Percentiles rank a stretch among this genome's conserved stretches.
Evolutionary conservation across 148 eudicot species (phyloP).

Genomic region (Vaccinium macrocarpon): DNA sequence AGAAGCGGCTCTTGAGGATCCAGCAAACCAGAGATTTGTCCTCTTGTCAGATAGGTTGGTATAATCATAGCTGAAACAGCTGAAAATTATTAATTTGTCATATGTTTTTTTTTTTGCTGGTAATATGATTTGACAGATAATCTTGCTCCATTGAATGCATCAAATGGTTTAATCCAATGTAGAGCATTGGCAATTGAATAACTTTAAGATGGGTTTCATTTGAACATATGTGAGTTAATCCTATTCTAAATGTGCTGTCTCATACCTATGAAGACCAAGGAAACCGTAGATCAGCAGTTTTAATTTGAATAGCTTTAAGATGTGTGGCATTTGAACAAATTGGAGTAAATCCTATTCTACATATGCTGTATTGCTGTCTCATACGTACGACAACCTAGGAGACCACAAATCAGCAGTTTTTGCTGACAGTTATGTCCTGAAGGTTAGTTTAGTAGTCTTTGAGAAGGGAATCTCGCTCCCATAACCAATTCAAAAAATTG

Average conservation of each 20-base stretch:
- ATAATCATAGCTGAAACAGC: neutral
- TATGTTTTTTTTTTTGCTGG: neutral
- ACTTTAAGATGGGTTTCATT: neutral
- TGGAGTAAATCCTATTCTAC: neutral
- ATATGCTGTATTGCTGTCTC: neutral
- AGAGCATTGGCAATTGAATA: neutral
- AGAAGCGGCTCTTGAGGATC: slow-evolving; percentile 77
- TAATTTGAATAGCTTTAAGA: neutral
- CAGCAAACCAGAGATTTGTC: slow-evolving; percentile 91
- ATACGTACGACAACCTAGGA: neutral
- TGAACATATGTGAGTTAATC: neutral
- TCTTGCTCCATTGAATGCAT: neutral
- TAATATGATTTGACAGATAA: neutral
- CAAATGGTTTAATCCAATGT: neutral
- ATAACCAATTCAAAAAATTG: neutral
- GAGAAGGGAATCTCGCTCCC: neutral
- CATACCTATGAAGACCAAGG: neutral
- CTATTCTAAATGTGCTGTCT: neutral
- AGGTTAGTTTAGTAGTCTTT: neutral
- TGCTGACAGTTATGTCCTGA: neutral
- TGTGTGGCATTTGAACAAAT: neutral
- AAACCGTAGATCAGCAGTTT: neutral
- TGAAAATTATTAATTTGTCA: neutral
- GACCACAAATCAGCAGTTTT: neutral
- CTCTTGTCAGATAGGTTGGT: slow-evolving; percentile 90